Evolutionary conservation across 208 protist genomes (phyloP).

Genomic region (Balamuthia mandrillaris): DNA sequence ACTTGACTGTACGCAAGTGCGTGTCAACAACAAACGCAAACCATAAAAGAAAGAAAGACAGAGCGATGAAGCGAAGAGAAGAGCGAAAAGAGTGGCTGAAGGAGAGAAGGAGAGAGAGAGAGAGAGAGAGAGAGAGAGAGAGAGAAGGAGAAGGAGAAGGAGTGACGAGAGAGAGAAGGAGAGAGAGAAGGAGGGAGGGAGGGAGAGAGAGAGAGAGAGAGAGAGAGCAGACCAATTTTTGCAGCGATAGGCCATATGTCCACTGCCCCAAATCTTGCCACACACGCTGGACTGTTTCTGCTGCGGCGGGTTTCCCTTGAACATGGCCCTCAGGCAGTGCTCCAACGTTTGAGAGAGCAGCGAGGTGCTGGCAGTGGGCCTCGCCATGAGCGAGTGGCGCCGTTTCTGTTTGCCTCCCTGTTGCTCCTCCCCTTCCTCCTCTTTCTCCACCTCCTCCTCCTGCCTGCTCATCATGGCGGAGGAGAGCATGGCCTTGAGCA

Average conservation of each 20-base stretch:
- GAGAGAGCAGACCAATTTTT: not conserved
- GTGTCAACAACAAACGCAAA: no score
- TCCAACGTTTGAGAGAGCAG: not conserved
- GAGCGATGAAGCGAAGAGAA: not conserved
- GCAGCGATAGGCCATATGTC: conserved; percentile 29
- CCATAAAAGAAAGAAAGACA: not conserved
- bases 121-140: not conserved
- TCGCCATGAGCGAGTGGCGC: not conserved
- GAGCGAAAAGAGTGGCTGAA: no score
- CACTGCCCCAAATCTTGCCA: not conserved
- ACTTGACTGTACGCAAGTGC: conserved; percentile 5
- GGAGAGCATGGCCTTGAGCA: not conserved
- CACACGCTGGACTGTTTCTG: conserved; percentile 12
- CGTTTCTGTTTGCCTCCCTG: not conserved
- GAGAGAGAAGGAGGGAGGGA: not conserved
- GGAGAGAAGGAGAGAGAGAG: not conserved
- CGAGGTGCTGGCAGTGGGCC: not conserved
- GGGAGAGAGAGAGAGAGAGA: not conserved
- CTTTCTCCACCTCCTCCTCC: not conserved
- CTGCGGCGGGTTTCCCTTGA: not conserved
- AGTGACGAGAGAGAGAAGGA: not conserved
- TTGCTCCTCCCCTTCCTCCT: not conserved
- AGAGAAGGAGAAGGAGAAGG: not conserved
- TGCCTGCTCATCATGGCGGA: not conserved
- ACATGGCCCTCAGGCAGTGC: not conserved